Evolutionary conservation across 495 filamentous ascomycete genomes (phyloP), one percentile per base, ranked within the genome.

Genomic region (Podospora sp.): DNA sequence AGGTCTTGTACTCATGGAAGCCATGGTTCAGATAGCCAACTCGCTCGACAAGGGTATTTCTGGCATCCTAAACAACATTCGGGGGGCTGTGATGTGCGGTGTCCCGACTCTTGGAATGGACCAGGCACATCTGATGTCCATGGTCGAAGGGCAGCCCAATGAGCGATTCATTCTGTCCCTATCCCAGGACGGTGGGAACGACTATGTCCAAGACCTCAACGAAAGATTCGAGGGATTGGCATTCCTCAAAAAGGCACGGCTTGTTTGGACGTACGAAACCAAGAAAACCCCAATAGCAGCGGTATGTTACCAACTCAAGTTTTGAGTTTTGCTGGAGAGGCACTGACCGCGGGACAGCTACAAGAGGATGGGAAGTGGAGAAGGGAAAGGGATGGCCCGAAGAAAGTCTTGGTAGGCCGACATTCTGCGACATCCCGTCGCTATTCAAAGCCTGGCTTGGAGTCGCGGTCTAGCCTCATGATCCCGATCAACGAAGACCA

Each of bases 61-160:
- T 14, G 14, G 40, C 25, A 65, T 70, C 12, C 66, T 68, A 1
- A 29, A 66, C 21, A 55, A 52, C 0, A 56, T 75, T 11, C 64
- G 52, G 57, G 76, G 76, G 8, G 74, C 68, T 22, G 61, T 78
- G 11, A 73, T 78, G 29, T 77, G 77, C 56, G 76, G 76, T 21
- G 76, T 77, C 1, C 75, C 76, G 1, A 76, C 66, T 40, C 50
- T 63, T 9, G 75, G 75, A 59, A 77, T 78, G 70, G 61, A 52
- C 36, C 22, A 50, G 46, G 1, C 66, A 58, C 59, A 67, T 72
- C 14, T 62, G 22, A 4, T 67, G 68, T 14, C 18, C 9, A 66
- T 77, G 36, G 71, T 72, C 8, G 65, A 70, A 53, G 68, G 64
- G 11, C 36, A 40, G 16, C 58, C 65, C 0, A 62, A 62, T 22